Base-by-base conservation (phyloP, 305 asterid species). In the Fraxinus albicans region DNA sequence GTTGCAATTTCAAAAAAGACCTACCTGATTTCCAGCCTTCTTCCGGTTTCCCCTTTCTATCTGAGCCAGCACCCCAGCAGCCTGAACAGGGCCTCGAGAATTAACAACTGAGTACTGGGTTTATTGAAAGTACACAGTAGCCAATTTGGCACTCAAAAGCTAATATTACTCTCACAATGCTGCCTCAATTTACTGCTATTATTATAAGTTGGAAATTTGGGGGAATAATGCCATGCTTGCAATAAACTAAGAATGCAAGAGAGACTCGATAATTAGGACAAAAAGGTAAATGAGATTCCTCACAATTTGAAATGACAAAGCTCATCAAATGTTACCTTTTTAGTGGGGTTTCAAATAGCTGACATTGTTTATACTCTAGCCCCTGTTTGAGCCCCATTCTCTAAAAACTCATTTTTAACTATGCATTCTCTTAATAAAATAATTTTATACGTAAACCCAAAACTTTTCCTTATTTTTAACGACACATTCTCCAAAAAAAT, bases 21-120 rank as follows among this genome's bases (percentile, higher is more conserved):
- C 84, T 80, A 96, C 98, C 93, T 88, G 85, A 70, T 84, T 83
- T 81, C 97, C 98, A 73, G 89, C 85, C 82, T 90, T 96, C 81
- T 92, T 91, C 92, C 87, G 89, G 84, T 92, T 96, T 87, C 87
- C 91, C 74, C 88, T 82, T 85, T 94, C 98, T 63, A 96, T 92
- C 87, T 92, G 98, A 73, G 97, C 82, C 89, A 96, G 92, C 82
- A 96, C 99, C 0, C 98, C 98, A 40, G 99, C 98, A 86, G 99
- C 99, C 99, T 96, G 89, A 83, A 87, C 38, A 84, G 70, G 67
- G 74, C n/a, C 69, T 60, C 47, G 47, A 38, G 31, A 47, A 73
- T 72, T n/a, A 38, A 60, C 47, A 79, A 65, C 55, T 44, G 33
- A 25, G 50, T 77, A 31, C 25, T 70, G 23, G 23, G 15, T 33